A percentile compares a stretch with the other conserved stretches of the same genome.
Conservation (phyloP, 225 moss, liverwort and hornwort species). For the Anthoceros angustus region DNA sequence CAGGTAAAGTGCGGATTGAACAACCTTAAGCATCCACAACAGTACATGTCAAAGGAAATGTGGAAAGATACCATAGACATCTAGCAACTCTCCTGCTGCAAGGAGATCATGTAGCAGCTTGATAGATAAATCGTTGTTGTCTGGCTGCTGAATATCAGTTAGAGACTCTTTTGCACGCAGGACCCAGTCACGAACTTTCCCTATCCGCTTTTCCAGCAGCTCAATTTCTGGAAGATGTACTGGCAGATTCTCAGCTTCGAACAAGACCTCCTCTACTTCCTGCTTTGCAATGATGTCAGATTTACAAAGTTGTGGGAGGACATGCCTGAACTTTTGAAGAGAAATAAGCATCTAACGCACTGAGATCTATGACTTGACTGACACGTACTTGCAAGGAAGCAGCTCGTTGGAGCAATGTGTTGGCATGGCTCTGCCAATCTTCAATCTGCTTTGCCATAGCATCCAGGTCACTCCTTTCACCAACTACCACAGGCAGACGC, state of each 20-base stretch:
- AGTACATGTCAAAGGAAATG: not conserved
- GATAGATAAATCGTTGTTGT: constrained; percentile 30
- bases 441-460: constrained; percentile 28
- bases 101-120: constrained; percentile 43
- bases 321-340: not conserved
- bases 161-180: constrained; percentile 35
- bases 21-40: not conserved
- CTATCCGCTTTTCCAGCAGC: constrained; percentile 47
- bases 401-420: constrained; percentile 26
- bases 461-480: constrained; percentile 48
- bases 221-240: constrained; percentile 53
- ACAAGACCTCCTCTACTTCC: constrained; percentile 59
- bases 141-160: constrained; percentile 24
- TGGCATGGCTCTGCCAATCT: constrained; percentile 38
- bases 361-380: not conserved
- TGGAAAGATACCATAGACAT: constrained; percentile 33
- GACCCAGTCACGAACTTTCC: constrained; percentile 47
- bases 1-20: too few species aligned
- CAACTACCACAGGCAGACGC: constrained; percentile 37
- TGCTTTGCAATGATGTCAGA: constrained; percentile 12
- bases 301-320: not conserved
- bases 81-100: constrained; percentile 25
- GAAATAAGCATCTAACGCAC: too few species aligned
- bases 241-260: constrained; percentile 47
- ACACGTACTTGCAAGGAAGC: constrained; percentile 43